Conservation (phyloP, 257 asterid genomes). For the Leonotis leonurus region DNA sequence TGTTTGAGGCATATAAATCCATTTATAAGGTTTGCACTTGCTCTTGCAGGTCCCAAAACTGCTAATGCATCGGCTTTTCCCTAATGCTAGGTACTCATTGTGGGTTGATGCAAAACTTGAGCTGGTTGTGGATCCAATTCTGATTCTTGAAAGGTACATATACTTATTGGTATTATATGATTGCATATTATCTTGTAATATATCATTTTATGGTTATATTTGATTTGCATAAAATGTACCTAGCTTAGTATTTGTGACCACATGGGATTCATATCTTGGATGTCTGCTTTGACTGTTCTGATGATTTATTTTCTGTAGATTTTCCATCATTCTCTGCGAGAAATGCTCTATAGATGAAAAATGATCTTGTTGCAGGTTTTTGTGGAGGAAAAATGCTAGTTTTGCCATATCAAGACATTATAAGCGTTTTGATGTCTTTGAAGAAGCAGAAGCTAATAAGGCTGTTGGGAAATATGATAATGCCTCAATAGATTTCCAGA, state of each 20-base stretch:
- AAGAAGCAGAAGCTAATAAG: constrained; percentile 93
- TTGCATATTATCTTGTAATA: neutral
- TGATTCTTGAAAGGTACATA: constrained; percentile 77
- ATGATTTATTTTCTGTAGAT: neutral
- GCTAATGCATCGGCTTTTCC: constrained; percentile 80
- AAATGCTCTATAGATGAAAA: neutral
- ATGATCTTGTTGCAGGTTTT: constrained; percentile 37
- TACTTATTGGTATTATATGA: neutral
- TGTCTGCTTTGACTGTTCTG: neutral
- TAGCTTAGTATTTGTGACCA: neutral
- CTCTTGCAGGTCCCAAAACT: constrained; percentile 72
- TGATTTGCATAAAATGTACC: neutral
- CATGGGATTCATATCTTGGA: neutral
- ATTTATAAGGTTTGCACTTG: constrained; percentile 16
- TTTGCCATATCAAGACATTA: constrained; percentile 92
- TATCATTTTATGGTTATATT: neutral
- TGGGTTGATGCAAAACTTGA: constrained; percentile 96
- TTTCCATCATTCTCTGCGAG: neutral
- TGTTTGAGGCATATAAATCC: neutral
- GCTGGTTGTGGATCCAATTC: constrained; percentile 81
- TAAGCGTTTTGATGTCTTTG: constrained; percentile 76
- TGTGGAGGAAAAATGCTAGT: constrained; percentile 90
- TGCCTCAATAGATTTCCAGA: constrained; percentile 84
- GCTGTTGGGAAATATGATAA: constrained; percentile 78
- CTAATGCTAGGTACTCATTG: constrained; percentile 72